phyloP scores from a whole-genome alignment of 805 yeast genomes.

The Maudiozyma barnettii region DNA sequence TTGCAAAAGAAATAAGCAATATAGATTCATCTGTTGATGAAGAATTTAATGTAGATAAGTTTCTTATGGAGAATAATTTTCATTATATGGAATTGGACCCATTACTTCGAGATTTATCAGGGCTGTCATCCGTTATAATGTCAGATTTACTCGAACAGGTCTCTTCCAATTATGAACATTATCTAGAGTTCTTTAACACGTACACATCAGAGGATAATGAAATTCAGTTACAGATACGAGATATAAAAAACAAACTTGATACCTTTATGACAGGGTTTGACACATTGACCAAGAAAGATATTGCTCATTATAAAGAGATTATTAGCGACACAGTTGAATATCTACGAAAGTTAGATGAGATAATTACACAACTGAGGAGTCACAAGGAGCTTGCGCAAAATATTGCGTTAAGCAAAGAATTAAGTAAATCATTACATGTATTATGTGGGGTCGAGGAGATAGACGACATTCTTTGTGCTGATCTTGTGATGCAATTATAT shows the following conservation, averaged over 20 bases:
- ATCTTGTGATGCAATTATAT: conserved; percentile 12
- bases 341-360: conserved; percentile 18
- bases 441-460: conserved; percentile 20
- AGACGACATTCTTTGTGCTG: conserved; percentile 13
- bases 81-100: conserved; percentile 26
- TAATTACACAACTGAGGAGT: conserved; percentile 12
- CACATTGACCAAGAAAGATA: conserved; percentile 13
- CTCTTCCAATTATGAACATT: conserved; percentile 19
- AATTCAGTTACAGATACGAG: conserved; percentile 16
- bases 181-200: conserved; percentile 19
- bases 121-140: conserved; percentile 18
- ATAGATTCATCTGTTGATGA: not conserved
- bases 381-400: conserved; percentile 12
- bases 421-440: conserved; percentile 19
- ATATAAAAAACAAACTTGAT: conserved; percentile 15
- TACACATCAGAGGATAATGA: conserved; percentile 16
- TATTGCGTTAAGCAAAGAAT: conserved; percentile 13
- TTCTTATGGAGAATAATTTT: conserved; percentile 25
- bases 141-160: conserved; percentile 21
- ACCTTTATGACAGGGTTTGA: conserved; percentile 16
- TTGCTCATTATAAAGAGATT: conserved; percentile 17
- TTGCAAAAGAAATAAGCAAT: conserved; percentile 15
- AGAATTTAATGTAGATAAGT: conserved; percentile 20
- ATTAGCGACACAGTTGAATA: conserved; percentile 22
- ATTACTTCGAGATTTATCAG: conserved; percentile 18